These are phyloP conservation scores for Kazachstania viticola DNA, from an alignment of 805 yeast species.

Conservation along the genomic window DNA sequence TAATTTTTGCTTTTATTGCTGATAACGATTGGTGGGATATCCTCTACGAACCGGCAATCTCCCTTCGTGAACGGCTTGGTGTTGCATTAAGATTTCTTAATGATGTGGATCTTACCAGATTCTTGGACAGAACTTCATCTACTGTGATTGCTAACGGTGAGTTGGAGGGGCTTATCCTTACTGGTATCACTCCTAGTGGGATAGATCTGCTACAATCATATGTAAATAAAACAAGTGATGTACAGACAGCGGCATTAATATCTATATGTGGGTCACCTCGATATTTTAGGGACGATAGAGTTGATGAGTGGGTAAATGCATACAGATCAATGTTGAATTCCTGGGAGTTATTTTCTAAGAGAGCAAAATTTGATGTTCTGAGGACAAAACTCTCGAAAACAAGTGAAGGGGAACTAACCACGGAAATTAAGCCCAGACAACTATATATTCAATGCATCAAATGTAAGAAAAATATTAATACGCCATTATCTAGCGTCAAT, in stretches of 20 bases:
- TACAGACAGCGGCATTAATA: slow-evolving; percentile 81
- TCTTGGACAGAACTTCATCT: slow-evolving; percentile 57
- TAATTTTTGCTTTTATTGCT: slow-evolving; percentile 85
- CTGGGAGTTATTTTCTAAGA: slow-evolving; percentile 64
- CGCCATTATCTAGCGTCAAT: slow-evolving; percentile 2
- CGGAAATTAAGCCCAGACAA: slow-evolving; percentile 53
- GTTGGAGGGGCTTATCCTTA: slow-evolving; percentile 77
- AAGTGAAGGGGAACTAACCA: slow-evolving; percentile 35
- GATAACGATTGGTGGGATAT: slow-evolving; percentile 97
- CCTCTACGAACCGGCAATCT: slow-evolving; percentile 77
- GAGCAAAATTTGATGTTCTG: slow-evolving; percentile 80
- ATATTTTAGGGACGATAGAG: slow-evolving; percentile 62
- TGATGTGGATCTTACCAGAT: slow-evolving; percentile 65
- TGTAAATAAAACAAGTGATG: slow-evolving; percentile 80
- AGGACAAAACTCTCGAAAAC: slow-evolving; percentile 53
- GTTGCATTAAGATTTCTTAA: slow-evolving; percentile 80
- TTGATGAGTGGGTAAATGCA: slow-evolving; percentile 65
- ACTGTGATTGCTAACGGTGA: slow-evolving; percentile 71
- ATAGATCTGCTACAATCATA: slow-evolving; percentile 73
- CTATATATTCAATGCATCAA: slow-evolving; percentile 69
- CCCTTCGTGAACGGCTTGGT: slow-evolving; percentile 79
- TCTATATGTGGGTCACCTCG: slow-evolving; percentile 75
- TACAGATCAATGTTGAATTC: slow-evolving; percentile 62
- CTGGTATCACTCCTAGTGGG: slow-evolving; percentile 85
- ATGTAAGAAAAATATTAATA: slow-evolving; percentile 65